Evolutionary conservation across 2,329 filamentous ascomycete species (phyloP).

Genomic region (Gaeumannomyces sp.): DNA sequence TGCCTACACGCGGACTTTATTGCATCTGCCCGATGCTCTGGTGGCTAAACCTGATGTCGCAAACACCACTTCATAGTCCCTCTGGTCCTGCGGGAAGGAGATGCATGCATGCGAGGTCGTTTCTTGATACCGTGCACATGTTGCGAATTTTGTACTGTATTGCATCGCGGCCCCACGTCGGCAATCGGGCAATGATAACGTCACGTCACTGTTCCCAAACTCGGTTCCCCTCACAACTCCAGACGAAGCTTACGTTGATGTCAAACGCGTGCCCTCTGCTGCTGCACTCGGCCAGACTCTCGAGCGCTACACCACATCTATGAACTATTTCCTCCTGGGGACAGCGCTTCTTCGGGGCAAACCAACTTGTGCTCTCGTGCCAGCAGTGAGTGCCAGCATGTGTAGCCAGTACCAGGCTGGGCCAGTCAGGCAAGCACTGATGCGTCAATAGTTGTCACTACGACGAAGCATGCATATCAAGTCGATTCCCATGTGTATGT

Average conservation of each 20-base stretch:
- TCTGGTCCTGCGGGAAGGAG: no score
- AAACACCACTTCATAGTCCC: no score
- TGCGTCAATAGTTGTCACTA: conserved; percentile 25
- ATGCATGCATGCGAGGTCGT: no score
- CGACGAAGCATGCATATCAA: conserved; percentile 71
- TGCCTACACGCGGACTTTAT: no score
- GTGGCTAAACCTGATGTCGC: no score
- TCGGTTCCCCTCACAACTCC: background rate
- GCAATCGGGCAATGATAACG: background rate
- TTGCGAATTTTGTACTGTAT: no score
- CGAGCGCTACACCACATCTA: background rate
- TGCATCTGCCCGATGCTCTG: no score
- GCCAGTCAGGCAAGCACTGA: background rate
- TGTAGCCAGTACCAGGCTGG: background rate
- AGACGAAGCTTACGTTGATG: background rate
- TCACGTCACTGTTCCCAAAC: background rate
- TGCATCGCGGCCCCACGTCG: no score
- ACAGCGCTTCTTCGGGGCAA: background rate
- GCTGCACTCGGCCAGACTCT: background rate
- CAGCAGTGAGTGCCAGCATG: background rate
- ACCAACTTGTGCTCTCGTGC: conserved; percentile 1
- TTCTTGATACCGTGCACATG: background rate
- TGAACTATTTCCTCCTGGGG: conserved; percentile 1
- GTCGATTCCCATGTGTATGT: conserved; percentile 82
- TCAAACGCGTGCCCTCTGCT: background rate